phyloP scores from a whole-genome alignment of 768 basidiomycete species.

The Amanita thiersii region DNA sequence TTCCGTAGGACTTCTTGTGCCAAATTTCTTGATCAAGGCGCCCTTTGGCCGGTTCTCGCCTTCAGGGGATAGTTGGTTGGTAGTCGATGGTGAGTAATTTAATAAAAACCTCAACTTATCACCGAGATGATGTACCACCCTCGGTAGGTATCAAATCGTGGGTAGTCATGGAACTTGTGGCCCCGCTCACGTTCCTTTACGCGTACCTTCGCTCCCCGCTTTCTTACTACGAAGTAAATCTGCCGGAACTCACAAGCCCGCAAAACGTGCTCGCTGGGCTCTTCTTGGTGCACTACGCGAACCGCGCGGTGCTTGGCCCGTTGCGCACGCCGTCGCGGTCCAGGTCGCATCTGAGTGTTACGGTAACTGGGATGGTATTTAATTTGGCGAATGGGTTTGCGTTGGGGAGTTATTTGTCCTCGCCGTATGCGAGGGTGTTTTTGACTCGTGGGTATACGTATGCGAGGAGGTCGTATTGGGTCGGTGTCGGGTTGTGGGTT shows the following conservation, averaged over 20 bases:
- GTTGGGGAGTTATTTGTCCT: slow-evolving; percentile 63
- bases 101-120: slow-evolving; percentile 15
- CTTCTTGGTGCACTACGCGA: slow-evolving; percentile 73
- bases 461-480: slow-evolving; percentile 42
- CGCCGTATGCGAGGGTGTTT: slow-evolving; percentile 38
- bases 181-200: slow-evolving; percentile 48
- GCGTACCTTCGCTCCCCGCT: slow-evolving; percentile 42
- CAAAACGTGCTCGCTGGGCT: slow-evolving; percentile 45
- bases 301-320: slow-evolving; percentile 76
- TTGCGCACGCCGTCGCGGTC: slow-evolving; percentile 75
- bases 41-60: slow-evolving; percentile 76
- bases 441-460: slow-evolving; percentile 23
- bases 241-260: slow-evolving; percentile 25
- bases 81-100: slow-evolving; percentile 39
- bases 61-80: slow-evolving; percentile 33
- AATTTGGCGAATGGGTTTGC: slow-evolving; percentile 68
- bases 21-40: slow-evolving; percentile 52
- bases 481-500: slow-evolving; percentile 60
- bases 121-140: neutral
- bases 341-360: slow-evolving; percentile 62
- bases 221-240: slow-evolving; percentile 23
- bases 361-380: slow-evolving; percentile 48
- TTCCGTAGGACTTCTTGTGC: slow-evolving; percentile 26
- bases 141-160: slow-evolving; percentile 37
- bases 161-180: slow-evolving; percentile 71